phyloP scores from a whole-genome alignment of 768 basidiomycete species.

The Phanerochaete sordida region DNA sequence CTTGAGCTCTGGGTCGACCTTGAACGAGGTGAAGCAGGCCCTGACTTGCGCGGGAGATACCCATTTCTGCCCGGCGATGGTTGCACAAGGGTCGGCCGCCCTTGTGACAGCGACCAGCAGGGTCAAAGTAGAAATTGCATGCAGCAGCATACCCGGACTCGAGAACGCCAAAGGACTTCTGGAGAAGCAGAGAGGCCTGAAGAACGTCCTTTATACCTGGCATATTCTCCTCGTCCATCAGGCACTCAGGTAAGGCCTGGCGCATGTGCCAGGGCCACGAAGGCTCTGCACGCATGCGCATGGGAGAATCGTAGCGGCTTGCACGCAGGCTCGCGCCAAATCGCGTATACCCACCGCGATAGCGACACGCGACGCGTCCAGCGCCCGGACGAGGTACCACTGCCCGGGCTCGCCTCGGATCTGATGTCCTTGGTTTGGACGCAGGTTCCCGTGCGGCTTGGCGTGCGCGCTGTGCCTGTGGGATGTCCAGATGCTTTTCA shows the following conservation, averaged over 20 bases:
- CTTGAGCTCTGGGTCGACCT: conserved; percentile 43
- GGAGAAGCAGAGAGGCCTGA: not conserved
- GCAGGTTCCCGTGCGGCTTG: not conserved
- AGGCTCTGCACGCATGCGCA: not conserved
- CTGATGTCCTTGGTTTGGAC: conserved; percentile 1
- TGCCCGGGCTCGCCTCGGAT: not conserved
- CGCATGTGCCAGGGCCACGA: not conserved
- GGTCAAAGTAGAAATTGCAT: not conserved
- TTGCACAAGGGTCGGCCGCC: conserved; percentile 46
- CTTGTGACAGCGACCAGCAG: conserved; percentile 4
- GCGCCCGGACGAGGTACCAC: not conserved
- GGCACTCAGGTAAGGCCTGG: not conserved
- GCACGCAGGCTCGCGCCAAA: not conserved
- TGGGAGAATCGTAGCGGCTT: not conserved
- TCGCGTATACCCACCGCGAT: not conserved
- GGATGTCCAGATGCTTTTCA: not conserved
- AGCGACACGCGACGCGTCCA: not conserved
- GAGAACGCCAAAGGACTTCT: not conserved
- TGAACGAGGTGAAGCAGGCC: conserved; percentile 47
- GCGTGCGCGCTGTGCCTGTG: not conserved
- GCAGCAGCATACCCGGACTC: not conserved
- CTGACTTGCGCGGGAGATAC: conserved; percentile 48
- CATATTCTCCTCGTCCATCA: not conserved
- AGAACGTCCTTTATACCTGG: not conserved
- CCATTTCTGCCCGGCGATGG: conserved; percentile 54